Evolutionary conservation across 1,139 yeast genomes (phyloP).

Genomic region (Debaryomycetaceae sp.): DNA sequence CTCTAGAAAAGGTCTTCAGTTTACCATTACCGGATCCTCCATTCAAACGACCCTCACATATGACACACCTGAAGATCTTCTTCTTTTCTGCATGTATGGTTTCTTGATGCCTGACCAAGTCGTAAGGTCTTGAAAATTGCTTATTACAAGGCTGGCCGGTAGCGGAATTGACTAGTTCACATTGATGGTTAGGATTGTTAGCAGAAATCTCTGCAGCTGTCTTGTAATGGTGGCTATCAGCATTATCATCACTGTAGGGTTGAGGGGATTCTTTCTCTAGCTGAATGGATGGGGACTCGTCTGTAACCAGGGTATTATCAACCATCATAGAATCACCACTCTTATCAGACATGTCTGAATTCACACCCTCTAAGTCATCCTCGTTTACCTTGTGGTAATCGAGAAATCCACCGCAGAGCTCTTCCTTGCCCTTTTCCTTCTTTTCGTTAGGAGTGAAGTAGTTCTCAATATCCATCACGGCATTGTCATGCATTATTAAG

Average conservation of each 20-base stretch:
- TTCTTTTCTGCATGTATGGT: constrained; percentile 82
- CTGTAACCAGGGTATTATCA: constrained; percentile 6
- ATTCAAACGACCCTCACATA: constrained; percentile 46
- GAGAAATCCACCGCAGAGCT: constrained; percentile 7
- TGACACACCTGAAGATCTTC: constrained; percentile 48
- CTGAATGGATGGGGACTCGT: constrained; percentile 3
- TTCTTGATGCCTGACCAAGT: constrained; percentile 77
- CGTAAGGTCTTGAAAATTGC: constrained; percentile 48
- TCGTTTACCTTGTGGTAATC: constrained; percentile 8
- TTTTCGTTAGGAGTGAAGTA: constrained; percentile 8
- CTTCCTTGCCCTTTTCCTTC: constrained; percentile 4
- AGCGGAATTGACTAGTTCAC: constrained; percentile 56
- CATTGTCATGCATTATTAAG: constrained; percentile 19
- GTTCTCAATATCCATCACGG: constrained; percentile 15
- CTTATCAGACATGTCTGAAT: neutral
- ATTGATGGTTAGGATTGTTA: constrained; percentile 36
- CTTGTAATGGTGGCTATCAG: constrained; percentile 6
- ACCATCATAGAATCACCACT: constrained; percentile 9
- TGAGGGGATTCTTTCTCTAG: constrained; percentile 2
- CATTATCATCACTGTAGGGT: neutral
- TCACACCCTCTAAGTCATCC: constrained; percentile 1
- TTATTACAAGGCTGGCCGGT: constrained; percentile 43
- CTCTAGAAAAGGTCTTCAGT: constrained; percentile 49
- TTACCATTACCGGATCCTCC: constrained; percentile 59
- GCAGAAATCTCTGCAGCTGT: constrained; percentile 23